phyloP scores from a whole-genome alignment of 495 filamentous ascomycete species.

The Astrothelium subdiscretum region DNA sequence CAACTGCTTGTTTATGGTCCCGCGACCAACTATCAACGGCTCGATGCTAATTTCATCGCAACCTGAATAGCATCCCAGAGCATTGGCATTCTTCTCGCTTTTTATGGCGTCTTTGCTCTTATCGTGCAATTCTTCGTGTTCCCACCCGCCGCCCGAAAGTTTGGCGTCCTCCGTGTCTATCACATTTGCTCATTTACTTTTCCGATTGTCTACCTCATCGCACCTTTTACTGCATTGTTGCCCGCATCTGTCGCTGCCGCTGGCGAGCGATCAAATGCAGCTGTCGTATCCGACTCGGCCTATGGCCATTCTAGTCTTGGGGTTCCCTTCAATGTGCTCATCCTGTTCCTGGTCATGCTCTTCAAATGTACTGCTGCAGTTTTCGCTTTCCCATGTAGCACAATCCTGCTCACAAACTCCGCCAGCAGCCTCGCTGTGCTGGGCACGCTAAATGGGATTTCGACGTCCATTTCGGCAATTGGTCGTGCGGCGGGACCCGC shows the following conservation, averaged over 20 bases:
- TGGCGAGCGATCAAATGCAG: background rate
- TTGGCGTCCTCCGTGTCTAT: slow-evolving; percentile 60
- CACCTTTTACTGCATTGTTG: slow-evolving; percentile 57
- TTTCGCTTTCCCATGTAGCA: slow-evolving; percentile 76
- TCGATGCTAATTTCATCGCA: background rate
- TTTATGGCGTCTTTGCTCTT: slow-evolving; percentile 61
- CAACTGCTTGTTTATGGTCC: slow-evolving; percentile 26
- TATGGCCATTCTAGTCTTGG: background rate
- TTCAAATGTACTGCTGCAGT: slow-evolving; percentile 59
- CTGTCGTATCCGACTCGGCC: background rate
- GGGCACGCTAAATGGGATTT: slow-evolving; percentile 83
- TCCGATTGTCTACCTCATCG: slow-evolving; percentile 59
- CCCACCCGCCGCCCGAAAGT: slow-evolving; percentile 53
- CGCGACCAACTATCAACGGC: background rate
- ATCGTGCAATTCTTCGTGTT: slow-evolving; percentile 72
- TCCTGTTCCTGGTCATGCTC: slow-evolving; percentile 46
- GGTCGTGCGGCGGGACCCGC: slow-evolving; percentile 71
- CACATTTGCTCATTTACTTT: slow-evolving; percentile 48
- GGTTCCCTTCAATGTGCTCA: background rate
- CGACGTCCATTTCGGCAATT: slow-evolving; percentile 64
- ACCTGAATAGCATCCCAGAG: slow-evolving; percentile 38
- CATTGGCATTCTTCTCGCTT: slow-evolving; percentile 67
- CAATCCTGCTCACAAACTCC: slow-evolving; percentile 84
- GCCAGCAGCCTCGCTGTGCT: slow-evolving; percentile 61
- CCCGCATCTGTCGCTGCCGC: slow-evolving; percentile 35